Percentiles rank a stretch among this genome's conserved stretches.
Evolutionary conservation across 192 early-diverging fungal genomes (phyloP).

Genomic region (Podila clonocystis): DNA sequence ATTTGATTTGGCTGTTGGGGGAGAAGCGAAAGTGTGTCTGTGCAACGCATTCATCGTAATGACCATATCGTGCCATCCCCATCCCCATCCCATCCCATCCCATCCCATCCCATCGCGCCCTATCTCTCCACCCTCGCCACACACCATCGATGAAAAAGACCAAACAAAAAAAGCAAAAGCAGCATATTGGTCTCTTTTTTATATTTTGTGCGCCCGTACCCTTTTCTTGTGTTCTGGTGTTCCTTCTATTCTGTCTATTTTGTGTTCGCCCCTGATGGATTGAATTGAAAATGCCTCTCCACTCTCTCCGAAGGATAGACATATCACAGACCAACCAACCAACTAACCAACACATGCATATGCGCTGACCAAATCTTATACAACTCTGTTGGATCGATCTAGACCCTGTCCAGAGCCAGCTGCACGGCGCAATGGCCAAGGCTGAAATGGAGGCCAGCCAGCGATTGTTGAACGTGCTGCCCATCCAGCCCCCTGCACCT

Average conservation of each 20-base stretch:
- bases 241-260: no score
- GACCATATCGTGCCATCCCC: no score
- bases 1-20: no score
- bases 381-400: background rate
- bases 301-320: background rate
- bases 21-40: background rate
- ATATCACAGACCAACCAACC: background rate
- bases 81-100: slow-evolving; percentile 4
- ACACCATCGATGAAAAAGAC: background rate
- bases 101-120: background rate
- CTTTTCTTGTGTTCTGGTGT: no score
- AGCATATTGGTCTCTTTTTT: background rate
- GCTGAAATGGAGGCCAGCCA: slow-evolving; percentile 64
- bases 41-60: background rate
- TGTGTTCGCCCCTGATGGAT: no score
- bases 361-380: background rate
- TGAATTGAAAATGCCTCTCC: background rate
- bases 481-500: slow-evolving; percentile 43
- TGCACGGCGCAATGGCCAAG: slow-evolving; percentile 63
- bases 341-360: background rate
- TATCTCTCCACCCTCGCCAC: no score
- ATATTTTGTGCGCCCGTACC: no score
- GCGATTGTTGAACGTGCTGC: slow-evolving; percentile 38
- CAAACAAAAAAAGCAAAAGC: background rate
- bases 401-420: slow-evolving; percentile 61